phyloP scores from a whole-genome alignment of 2,329 filamentous ascomycete genomes.

The Cladophialophora psammophila region DNA sequence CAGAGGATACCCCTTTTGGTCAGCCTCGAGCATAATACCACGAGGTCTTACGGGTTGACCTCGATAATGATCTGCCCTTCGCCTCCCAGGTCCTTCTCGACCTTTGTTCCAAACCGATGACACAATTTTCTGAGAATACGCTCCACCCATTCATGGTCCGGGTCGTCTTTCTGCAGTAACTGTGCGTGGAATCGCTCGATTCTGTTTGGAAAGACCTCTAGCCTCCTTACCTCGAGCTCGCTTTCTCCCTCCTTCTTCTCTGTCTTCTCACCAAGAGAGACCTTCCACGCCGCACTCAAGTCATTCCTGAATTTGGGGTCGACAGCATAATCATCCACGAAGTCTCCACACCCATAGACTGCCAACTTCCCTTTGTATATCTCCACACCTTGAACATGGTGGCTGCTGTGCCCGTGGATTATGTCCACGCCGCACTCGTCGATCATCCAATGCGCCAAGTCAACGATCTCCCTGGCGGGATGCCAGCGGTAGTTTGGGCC shows the following conservation, averaged over 20 bases:
- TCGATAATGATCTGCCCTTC: slow-evolving; percentile 46
- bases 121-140: slow-evolving; percentile 44
- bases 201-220: slow-evolving; percentile 49
- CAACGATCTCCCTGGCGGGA: slow-evolving; percentile 44
- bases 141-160: slow-evolving; percentile 46
- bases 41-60: background rate
- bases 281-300: slow-evolving; percentile 50
- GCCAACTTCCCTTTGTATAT: slow-evolving; percentile 47
- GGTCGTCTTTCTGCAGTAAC: slow-evolving; percentile 43
- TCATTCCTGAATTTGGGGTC: slow-evolving; percentile 48
- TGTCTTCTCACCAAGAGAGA: slow-evolving; percentile 42
- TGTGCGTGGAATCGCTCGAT: slow-evolving; percentile 47
- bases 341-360: slow-evolving; percentile 53
- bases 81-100: slow-evolving; percentile 39
- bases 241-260: slow-evolving; percentile 5
- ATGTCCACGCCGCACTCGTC: slow-evolving; percentile 53
- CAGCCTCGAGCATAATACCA: background rate
- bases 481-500: slow-evolving; percentile 52
- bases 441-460: slow-evolving; percentile 50
- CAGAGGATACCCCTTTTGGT: background rate
- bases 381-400: slow-evolving; percentile 53
- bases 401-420: slow-evolving; percentile 52
- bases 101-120: slow-evolving; percentile 43
- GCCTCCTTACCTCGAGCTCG: slow-evolving; percentile 39
- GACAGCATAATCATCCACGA: slow-evolving; percentile 54